Evolutionary conservation across 257 asterid species (phyloP).

Genomic region (Lycium barbarum): DNA sequence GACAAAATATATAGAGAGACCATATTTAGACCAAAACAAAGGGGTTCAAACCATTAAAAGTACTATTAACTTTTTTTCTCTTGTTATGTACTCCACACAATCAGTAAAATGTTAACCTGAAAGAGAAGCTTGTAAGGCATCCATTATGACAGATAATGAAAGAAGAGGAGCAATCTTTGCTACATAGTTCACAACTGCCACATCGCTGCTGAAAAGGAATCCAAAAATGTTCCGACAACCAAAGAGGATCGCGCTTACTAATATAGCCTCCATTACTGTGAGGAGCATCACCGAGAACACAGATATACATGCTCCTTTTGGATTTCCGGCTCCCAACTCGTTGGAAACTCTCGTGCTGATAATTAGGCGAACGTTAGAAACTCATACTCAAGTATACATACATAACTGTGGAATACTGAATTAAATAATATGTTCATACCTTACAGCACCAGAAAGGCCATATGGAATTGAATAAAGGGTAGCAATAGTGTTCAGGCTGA

Average conservation of each 20-base stretch:
- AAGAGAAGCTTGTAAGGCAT: constrained; percentile 66
- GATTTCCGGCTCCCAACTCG: constrained; percentile 39
- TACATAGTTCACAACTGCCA: constrained; percentile 75
- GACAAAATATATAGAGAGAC: neutral
- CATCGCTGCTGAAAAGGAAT: constrained; percentile 68
- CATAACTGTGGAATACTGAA: neutral
- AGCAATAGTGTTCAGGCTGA: constrained; percentile 61
- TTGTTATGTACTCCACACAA: too few relatives aligned
- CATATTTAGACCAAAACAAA: neutral
- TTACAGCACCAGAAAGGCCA: constrained; percentile 77
- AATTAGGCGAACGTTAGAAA: neutral
- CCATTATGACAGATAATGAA: constrained; percentile 59
- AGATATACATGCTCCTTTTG: constrained; percentile 60
- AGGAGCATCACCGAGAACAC: constrained; percentile 63
- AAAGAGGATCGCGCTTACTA: constrained; percentile 52
- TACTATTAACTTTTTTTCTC: too few relatives aligned
- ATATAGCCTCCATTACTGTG: constrained; percentile 47
- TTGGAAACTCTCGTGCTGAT: constrained; percentile 81
- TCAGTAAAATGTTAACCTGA: constrained; percentile 49
- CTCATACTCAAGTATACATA: neutral
- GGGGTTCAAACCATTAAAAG: neutral
- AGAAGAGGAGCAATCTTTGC: constrained; percentile 69
- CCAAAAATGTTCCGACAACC: constrained; percentile 70
- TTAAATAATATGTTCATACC: constrained; percentile 45
- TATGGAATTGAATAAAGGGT: constrained; percentile 71